phyloP scores from a whole-genome alignment of 2,329 filamentous ascomycete genomes.

The Cylindrodendrum hubeiense region DNA sequence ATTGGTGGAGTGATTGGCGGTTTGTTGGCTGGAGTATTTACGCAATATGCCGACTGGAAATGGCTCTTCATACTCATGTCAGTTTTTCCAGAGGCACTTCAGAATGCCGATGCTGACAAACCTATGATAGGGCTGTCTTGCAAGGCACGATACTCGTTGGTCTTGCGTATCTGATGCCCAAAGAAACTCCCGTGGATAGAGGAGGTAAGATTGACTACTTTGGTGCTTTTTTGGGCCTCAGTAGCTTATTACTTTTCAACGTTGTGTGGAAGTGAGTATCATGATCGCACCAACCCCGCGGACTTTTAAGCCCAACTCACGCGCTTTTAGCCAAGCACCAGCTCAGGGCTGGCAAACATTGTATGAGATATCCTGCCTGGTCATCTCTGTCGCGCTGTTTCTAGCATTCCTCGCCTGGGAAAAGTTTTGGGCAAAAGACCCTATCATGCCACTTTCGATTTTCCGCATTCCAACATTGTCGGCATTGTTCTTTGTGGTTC shows the following conservation, averaged over 20 bases:
- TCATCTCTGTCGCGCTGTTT: slow-evolving; percentile 49
- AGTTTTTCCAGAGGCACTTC: slow-evolving; percentile 5
- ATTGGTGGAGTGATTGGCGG: slow-evolving; percentile 59
- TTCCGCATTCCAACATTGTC: slow-evolving; percentile 59
- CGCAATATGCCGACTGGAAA: slow-evolving; percentile 45
- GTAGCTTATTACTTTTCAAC: slow-evolving; percentile 60
- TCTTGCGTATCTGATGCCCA: slow-evolving; percentile 24
- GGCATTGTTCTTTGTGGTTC: slow-evolving; percentile 56
- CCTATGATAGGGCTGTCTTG: slow-evolving; percentile 17
- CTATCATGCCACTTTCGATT: slow-evolving; percentile 60
- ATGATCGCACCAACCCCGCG: background rate
- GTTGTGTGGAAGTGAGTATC: slow-evolving; percentile 61
- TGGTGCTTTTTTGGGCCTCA: slow-evolving; percentile 54
- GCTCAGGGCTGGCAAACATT: slow-evolving; percentile 58
- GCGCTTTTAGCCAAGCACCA: slow-evolving; percentile 52
- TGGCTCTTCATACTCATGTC: slow-evolving; percentile 57
- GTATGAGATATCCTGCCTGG: slow-evolving; percentile 55
- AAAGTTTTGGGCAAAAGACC: slow-evolving; percentile 50
- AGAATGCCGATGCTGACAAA: background rate
- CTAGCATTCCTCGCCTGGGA: slow-evolving; percentile 57
- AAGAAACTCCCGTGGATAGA: slow-evolving; percentile 39
- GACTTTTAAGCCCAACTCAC: background rate
- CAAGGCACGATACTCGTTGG: slow-evolving; percentile 19
- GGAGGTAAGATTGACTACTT: slow-evolving; percentile 48
- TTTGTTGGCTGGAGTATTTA: slow-evolving; percentile 54